Evolutionary conservation across 805 yeast genomes (phyloP), one percentile per base, ranked within the genome.

Genomic region (Martiniozyma abietophila): DNA sequence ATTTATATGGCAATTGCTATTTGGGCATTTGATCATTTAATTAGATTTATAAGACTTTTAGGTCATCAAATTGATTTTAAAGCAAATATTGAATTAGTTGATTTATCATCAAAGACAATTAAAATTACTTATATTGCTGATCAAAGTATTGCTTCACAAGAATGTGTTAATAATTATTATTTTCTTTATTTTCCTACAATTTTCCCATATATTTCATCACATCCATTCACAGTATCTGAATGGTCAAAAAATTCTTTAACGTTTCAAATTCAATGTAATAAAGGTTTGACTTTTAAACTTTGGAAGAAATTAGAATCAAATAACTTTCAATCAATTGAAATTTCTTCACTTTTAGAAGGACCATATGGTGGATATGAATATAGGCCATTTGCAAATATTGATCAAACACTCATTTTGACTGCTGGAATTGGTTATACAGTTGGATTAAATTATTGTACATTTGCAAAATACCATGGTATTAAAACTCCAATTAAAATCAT

Each of bases 201-300:
- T 1, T 38, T 38, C 12, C 39, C 41, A 19, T 38, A 31, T 24
- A 74, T 75, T 74, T 81, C 76, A 48, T 69, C 80, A 4, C 84
- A 78, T 51, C 85, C 85, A 2, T 76, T 79, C 54, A 74, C 83
- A 2, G 51, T 70, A 4, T 53, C 39, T 17, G 34, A 30, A 27
- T 38, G 41, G 41, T 2, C 16, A 1, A 17, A 17, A 11, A 18
- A 29, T 7, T 30, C 6, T 8, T n/a, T n/a, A n/a, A n/a, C 30
- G 8, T 38, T 38, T 18, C 31, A 30, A 7, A 20, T 38, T 11
- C 38, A 35, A 27, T 31, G 35, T 16, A 6, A 23, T 20, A 23
- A 29, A 5, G 41, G 41, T 27, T 35, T 25, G 5, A 38, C 41
- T n/a, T 20, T 21, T 4, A 22, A 23, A 10, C 14, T 38, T 4